These are phyloP conservation scores for Hysterangium stoloniferum DNA, from an alignment of 768 basidiomycete genomes.

Conservation along the genomic window DNA sequence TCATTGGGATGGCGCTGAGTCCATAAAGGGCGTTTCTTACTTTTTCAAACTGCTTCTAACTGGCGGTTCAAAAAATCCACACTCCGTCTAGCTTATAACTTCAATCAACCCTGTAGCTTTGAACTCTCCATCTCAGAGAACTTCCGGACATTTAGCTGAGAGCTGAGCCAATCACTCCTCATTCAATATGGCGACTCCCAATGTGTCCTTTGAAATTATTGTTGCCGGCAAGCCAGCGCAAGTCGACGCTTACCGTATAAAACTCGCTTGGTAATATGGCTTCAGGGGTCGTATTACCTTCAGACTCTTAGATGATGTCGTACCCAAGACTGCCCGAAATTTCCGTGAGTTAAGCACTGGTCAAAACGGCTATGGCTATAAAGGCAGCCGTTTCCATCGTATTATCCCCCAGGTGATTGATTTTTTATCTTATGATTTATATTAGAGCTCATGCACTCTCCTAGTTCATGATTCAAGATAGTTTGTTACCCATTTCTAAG, in stretches of 20 bases:
- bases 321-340: conserved; percentile 69
- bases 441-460: neutral
- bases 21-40: too few relatives aligned
- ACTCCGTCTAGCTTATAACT: too few relatives aligned
- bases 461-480: conserved; percentile 84
- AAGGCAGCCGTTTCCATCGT: conserved; percentile 57
- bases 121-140: too few relatives aligned
- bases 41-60: too few relatives aligned
- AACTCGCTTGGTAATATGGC: too few relatives aligned
- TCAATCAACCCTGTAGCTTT: too few relatives aligned
- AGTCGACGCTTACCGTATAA: too few relatives aligned
- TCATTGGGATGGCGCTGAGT: too few relatives aligned
- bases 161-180: too few relatives aligned
- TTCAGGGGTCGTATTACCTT: conserved; percentile 63
- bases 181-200: conserved; percentile 2
- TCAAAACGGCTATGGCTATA: conserved; percentile 66
- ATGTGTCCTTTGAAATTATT: conserved; percentile 46
- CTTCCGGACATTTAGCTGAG: too few relatives aligned
- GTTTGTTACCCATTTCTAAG: conserved; percentile 49
- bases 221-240: conserved; percentile 29
- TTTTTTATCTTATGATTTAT: neutral
- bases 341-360: conserved; percentile 88
- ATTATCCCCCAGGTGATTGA: conserved; percentile 24
- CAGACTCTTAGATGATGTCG: conserved; percentile 76
- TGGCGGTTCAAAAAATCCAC: too few relatives aligned